Base-by-base conservation (phyloP, 2,329 filamentous ascomycete genomes). In the Arthroderma sp. region DNA sequence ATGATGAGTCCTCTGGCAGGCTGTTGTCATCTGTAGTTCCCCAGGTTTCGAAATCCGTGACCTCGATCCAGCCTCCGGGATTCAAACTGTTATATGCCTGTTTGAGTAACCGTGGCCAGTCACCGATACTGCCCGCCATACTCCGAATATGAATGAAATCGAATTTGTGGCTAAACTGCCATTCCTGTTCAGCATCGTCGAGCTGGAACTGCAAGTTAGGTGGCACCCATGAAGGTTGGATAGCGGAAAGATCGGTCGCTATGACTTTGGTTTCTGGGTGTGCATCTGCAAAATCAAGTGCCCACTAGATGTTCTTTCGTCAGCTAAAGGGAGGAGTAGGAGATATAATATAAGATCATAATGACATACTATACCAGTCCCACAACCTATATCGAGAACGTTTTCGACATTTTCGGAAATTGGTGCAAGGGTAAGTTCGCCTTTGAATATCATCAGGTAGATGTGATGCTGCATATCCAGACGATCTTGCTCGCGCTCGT, bases 401-500 rank as follows among this genome's bases (percentile, higher is more conserved):
- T 55, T 58, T 4, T 47, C 41, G 7, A 59, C 37, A 11, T 46
- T 42, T n/a, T 49, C 45, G 8, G 49, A 42, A 40, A 69, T 55
- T 1, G 66, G 66, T 29, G 65, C 62, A 10, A 61, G 58, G 47
- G 60, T 60, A 3, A 67, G 56, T 29, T 61, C 57, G 29, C 61
- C 62, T 15, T 60, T 61, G 3, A 52, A 53, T 29, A 63, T 46
- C 15, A 64, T 53, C 11, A 56, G 57, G 49, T 61, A 65, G 43
- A 64, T 55, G 45, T 65, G 62, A 50, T 69, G 65, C 46, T 61
- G 55, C 41, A 68, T 50, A 38, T 60, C 57, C 36, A 66, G 75
- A 61, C 74, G 70, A 50, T 75, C 70, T 42, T 74, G 62, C 55
- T 77, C 74, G 49, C 64, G 57, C 49, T 71, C 68, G 54, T 76